Base-by-base conservation (phyloP, 768 basidiomycete species). In the Paxillus rubicundulus region DNA sequence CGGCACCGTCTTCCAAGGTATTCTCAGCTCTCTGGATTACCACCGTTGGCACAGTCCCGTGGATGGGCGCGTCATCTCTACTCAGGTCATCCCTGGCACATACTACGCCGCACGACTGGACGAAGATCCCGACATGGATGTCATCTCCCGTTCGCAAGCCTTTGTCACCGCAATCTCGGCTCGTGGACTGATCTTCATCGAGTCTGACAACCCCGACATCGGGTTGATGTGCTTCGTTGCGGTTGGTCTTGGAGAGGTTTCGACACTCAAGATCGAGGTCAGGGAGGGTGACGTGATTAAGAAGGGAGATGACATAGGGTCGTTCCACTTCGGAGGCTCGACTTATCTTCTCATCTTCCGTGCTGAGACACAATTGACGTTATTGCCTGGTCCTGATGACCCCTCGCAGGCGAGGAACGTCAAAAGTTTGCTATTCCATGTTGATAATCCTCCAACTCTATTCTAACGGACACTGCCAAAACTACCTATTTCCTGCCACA, bases 1-100 rank as follows among this genome's bases (percentile, higher is more conserved):
- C 9, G 84, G 77, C 13, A 77, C 76, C 1, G 63, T 81, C 33
- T 77, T 76, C 64, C 84, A 86, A 58, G 82, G 77, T 0, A 84
- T 84, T 67, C 75, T 87, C 53, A 72, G 72, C 47, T 73, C 80
- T 3, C 58, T 74, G 24, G 73, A 75, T 28, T 86, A 84, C 58
- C 85, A 86, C 58, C 79, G 83, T 55, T 85, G 83, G 84, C 80
- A 82, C 63, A 68, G 73, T 45, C 85, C 85, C 50, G 74, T 86
- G 10, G 69, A 72, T 37, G 80, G 80, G 2, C 65, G 40, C 1
- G 67, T 82, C 33, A 62, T 57, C 13, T 69, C 77, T 61, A 65
- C 68, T 10, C 72, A 72, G n/a, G 59, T 74, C 36, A 64, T 82
- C 14, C 78, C 79, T 8, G 80, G 81, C 2, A 76, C 76, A 1